Conservation (phyloP, 2,329 filamentous ascomycete genomes). For the Alternaria tenuissima region DNA sequence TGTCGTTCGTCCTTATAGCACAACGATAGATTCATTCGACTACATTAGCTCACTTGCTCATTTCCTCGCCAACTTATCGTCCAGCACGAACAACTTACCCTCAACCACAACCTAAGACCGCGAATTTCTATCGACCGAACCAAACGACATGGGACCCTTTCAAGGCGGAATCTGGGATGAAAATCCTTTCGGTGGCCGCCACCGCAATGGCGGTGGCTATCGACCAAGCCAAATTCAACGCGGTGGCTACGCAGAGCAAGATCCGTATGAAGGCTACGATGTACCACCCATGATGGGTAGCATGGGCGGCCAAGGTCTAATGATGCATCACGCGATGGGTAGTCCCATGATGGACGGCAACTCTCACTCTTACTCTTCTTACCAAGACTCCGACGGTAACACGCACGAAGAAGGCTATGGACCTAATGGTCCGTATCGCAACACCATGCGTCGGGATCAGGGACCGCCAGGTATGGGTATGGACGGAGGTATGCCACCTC, state of each 20-base stretch:
- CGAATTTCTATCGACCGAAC: not conserved
- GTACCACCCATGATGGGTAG: not conserved
- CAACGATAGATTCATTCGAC: not conserved
- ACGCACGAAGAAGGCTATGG: not conserved
- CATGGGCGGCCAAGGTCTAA: not conserved
- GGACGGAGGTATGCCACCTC: not conserved
- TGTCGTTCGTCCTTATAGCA: not conserved
- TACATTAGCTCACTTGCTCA: not conserved
- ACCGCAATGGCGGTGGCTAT: not conserved
- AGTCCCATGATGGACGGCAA: not conserved
- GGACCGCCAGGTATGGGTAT: not conserved
- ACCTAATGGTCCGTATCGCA: not conserved
- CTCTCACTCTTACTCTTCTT: not conserved
- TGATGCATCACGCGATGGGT: not conserved
- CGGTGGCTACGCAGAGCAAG: not conserved
- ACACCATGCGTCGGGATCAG: not conserved
- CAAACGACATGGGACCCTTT: not conserved
- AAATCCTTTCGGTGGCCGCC: not conserved
- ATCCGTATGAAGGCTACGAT: not conserved
- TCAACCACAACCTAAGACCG: not conserved
- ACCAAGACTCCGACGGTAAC: slow-evolving; percentile 2
- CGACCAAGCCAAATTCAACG: not conserved
- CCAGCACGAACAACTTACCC: not conserved
- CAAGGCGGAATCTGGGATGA: not conserved
- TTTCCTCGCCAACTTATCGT: not conserved